These are phyloP conservation scores for Helianthus tuberosus DNA, from an alignment of 129 eudicot genomes.

Conservation along the genomic window DNA sequence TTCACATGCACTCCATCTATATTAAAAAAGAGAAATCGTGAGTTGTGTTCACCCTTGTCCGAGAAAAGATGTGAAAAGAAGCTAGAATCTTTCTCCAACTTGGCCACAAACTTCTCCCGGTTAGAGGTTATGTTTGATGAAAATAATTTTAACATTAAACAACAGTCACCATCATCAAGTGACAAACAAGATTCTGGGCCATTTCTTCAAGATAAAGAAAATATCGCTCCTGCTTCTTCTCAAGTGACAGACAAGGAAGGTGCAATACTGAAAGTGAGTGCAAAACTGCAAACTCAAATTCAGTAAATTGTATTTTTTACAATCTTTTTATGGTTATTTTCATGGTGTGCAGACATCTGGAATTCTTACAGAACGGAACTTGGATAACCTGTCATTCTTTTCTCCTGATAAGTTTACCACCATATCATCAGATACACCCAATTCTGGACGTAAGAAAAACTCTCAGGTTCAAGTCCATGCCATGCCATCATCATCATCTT, in stretches of 20 bases:
- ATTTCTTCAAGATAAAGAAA: conserved; percentile 65
- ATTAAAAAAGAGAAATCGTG: conserved; percentile 79
- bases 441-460: conserved; percentile 32
- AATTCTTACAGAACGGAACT: conserved; percentile 52
- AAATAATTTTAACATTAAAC: conserved; percentile 16
- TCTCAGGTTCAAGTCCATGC: conserved; percentile 38
- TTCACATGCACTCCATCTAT: conserved; percentile 84
- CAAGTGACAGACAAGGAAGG: conserved; percentile 34
- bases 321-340: conserved; percentile 5
- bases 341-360: conserved; percentile 50
- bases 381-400: conserved; percentile 50
- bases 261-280: conserved; percentile 27
- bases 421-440: conserved; percentile 34
- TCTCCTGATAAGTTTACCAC: conserved; percentile 64
- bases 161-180: conserved; percentile 36
- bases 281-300: conserved; percentile 4
- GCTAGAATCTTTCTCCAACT: conserved; percentile 54
- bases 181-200: conserved; percentile 27
- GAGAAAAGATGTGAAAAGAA: conserved; percentile 85
- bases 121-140: conserved; percentile 73
- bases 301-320: not conserved
- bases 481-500: conserved; percentile 22
- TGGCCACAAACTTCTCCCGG: conserved; percentile 63
- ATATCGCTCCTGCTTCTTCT: conserved; percentile 32
- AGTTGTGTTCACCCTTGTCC: conserved; percentile 81